Evolutionary conservation across 495 filamentous ascomycete species (phyloP).

Genomic region (Aspergillus nidulans): DNA sequence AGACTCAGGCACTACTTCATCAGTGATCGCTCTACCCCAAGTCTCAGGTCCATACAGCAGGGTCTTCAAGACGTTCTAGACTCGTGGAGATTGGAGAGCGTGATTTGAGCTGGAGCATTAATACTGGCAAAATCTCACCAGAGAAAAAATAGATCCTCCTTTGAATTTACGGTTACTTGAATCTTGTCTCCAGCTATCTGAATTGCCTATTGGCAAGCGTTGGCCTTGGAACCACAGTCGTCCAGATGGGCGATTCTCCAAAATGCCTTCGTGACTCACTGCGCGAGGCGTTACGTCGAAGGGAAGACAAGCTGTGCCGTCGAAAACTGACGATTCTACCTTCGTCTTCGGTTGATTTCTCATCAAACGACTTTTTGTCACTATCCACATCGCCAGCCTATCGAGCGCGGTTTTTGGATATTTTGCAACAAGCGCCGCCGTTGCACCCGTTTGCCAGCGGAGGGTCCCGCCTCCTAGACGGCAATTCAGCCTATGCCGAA

Average conservation of each 20-base stretch:
- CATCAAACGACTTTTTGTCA: slow-evolving; percentile 46
- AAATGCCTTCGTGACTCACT: slow-evolving; percentile 34
- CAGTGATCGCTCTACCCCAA: neutral
- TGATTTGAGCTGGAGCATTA: no score
- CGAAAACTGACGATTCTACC: slow-evolving; percentile 40
- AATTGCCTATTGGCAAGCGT: neutral
- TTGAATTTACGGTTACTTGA: no score
- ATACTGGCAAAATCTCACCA: no score
- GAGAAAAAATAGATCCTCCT: no score
- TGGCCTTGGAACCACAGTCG: neutral
- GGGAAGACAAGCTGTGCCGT: slow-evolving; percentile 42
- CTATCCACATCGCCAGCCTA: slow-evolving; percentile 33
- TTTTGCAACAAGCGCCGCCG: slow-evolving; percentile 29
- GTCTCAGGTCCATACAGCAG: no score
- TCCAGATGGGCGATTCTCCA: slow-evolving; percentile 7
- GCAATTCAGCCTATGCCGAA: slow-evolving; percentile 64
- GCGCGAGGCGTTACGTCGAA: slow-evolving; percentile 30
- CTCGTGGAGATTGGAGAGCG: no score
- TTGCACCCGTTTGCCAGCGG: slow-evolving; percentile 36
- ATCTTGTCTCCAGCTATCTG: no score
- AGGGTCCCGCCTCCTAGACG: slow-evolving; percentile 49
- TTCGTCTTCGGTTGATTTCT: slow-evolving; percentile 36
- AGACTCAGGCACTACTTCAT: neutral
- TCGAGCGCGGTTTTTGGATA: slow-evolving; percentile 26
- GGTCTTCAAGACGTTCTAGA: no score